A percentile compares a stretch with the other conserved stretches of the same genome.
Conservation (phyloP, 2,329 filamentous ascomycete species). For the Neofusicoccum umdonicola region DNA sequence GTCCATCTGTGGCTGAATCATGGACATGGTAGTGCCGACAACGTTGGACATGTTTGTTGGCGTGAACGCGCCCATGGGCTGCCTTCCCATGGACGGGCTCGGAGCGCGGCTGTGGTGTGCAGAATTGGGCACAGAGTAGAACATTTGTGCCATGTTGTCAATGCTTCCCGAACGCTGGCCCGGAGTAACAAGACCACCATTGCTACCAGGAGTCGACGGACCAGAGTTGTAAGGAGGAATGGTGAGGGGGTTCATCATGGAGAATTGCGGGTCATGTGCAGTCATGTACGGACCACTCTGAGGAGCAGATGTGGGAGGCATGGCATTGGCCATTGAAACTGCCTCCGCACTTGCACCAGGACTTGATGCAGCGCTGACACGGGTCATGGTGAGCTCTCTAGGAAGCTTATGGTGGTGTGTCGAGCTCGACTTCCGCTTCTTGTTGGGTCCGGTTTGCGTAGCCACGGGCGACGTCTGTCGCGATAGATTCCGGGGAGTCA, state of each 20-base stretch:
- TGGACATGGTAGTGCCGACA: neutral
- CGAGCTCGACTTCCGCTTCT: slow-evolving; percentile 77
- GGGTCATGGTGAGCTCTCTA: slow-evolving; percentile 76
- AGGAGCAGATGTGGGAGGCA: slow-evolving; percentile 25
- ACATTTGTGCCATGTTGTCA: slow-evolving; percentile 58
- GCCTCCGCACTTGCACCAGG: neutral
- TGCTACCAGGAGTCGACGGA: slow-evolving; percentile 65
- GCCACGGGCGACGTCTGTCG: slow-evolving; percentile 70
- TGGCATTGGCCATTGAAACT: neutral
- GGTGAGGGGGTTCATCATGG: slow-evolving; percentile 20
- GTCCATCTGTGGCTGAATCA: slow-evolving; percentile 9
- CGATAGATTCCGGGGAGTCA: slow-evolving; percentile 64
- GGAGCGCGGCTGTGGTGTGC: slow-evolving; percentile 74
- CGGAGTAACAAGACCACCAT: slow-evolving; percentile 51
- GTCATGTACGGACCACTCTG: slow-evolving; percentile 28
- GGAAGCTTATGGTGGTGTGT: slow-evolving; percentile 59
- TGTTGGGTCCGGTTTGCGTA: slow-evolving; percentile 62
- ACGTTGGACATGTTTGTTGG: neutral
- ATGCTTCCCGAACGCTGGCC: slow-evolving; percentile 61
- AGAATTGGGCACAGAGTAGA: slow-evolving; percentile 72
- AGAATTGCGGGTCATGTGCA: slow-evolving; percentile 11
- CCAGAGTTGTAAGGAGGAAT: slow-evolving; percentile 53
- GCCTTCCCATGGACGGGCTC: slow-evolving; percentile 54
- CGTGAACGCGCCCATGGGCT: slow-evolving; percentile 23
- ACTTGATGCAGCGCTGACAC: slow-evolving; percentile 58